A percentile compares a stretch with the other conserved stretches of the same genome.
Evolutionary conservation across 495 filamentous ascomycete species (phyloP).

Genomic region (Neurospora intermedia): DNA sequence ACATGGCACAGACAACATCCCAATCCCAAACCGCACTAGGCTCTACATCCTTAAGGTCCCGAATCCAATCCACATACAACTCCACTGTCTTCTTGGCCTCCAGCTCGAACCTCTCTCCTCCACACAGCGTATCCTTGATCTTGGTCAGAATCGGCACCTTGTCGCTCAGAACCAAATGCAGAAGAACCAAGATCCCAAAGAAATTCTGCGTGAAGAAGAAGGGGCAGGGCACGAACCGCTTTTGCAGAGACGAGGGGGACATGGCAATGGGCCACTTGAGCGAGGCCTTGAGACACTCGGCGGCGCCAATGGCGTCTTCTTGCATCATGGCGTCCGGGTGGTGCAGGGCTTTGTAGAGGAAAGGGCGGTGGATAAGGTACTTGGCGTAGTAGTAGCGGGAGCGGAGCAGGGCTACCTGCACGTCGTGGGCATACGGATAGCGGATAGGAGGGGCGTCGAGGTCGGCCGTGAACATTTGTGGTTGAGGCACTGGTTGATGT

Average conservation of each 20-base stretch:
- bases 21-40: conserved; percentile 41
- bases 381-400: conserved; percentile 50
- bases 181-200: conserved; percentile 43
- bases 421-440: conserved; percentile 41
- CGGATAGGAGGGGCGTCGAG: conserved; percentile 29
- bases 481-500: neutral
- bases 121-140: conserved; percentile 34
- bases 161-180: conserved; percentile 33
- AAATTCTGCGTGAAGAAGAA: conserved; percentile 52
- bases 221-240: conserved; percentile 44
- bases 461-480: conserved; percentile 38
- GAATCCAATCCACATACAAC: conserved; percentile 44
- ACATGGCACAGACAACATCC: conserved; percentile 36
- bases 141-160: conserved; percentile 36
- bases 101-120: conserved; percentile 34
- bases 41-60: conserved; percentile 40
- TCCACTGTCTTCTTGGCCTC: conserved; percentile 37
- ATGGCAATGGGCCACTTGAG: conserved; percentile 48
- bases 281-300: conserved; percentile 39
- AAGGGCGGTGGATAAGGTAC: conserved; percentile 48
- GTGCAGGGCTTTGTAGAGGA: conserved; percentile 51
- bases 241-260: conserved; percentile 43
- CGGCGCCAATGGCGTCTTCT: conserved; percentile 40
- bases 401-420: conserved; percentile 45
- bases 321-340: conserved; percentile 41